These are phyloP conservation scores for Crataegus laevigata DNA, from an alignment of 306 rosid genomes.

Conservation along the genomic window DNA sequence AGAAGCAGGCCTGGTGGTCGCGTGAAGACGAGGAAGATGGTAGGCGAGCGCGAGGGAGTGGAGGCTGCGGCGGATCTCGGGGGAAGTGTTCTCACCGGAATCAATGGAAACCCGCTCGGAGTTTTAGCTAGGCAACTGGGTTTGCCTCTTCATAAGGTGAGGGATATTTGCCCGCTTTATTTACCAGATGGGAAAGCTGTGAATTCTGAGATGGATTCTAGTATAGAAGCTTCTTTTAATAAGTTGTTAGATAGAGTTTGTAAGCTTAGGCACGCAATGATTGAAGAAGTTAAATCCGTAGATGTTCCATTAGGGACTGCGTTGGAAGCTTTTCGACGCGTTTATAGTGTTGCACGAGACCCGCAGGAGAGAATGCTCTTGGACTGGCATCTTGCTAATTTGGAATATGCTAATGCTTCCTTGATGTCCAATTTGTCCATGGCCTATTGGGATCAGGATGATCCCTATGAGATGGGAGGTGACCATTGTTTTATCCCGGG, in stretches of 20 bases:
- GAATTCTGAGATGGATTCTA: conserved; percentile 63
- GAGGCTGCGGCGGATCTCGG: conserved; percentile 88
- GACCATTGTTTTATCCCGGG: conserved; percentile 94
- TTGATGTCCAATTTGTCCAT: conserved; percentile 75
- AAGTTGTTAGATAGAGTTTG: conserved; percentile 82
- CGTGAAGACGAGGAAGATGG: conserved; percentile 74
- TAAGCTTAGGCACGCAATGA: conserved; percentile 79
- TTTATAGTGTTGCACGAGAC: conserved; percentile 59
- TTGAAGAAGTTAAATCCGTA: conserved; percentile 72
- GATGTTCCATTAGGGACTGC: conserved; percentile 79
- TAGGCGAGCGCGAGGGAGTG: conserved; percentile 42
- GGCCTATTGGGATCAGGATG: conserved; percentile 98
- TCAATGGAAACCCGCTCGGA: conserved; percentile 82
- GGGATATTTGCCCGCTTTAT: conserved; percentile 81
- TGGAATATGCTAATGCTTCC: conserved; percentile 93
- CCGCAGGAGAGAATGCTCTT: conserved; percentile 70
- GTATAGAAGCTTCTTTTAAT: conserved; percentile 67
- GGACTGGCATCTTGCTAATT: conserved; percentile 90
- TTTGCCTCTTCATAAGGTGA: conserved; percentile 83
- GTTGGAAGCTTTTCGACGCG: conserved; percentile 66
- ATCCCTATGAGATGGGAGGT: conserved; percentile 95
- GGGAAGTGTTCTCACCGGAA: conserved; percentile 91
- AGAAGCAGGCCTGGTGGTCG: conserved; percentile 80
- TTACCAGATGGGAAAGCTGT: conserved; percentile 75
- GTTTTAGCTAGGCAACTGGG: conserved; percentile 85